Evolutionary conservation across 345 rosid species (phyloP).

Genomic region (Heritiera fomes): DNA sequence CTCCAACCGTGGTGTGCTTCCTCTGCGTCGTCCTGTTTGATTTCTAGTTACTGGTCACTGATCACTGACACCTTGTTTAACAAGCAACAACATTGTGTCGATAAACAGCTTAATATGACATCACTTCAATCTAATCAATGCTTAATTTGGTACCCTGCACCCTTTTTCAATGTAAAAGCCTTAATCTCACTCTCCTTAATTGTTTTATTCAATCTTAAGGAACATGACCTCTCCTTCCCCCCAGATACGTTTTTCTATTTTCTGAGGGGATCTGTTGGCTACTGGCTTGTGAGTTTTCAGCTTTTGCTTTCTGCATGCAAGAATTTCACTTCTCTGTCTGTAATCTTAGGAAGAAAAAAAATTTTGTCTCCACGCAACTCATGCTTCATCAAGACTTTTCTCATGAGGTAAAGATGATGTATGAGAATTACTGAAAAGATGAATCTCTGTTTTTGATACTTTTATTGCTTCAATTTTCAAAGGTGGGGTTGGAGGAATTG

Average conservation of each 20-base stretch:
- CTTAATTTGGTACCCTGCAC: conserved; percentile 29
- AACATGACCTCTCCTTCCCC: not conserved
- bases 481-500: not conserved
- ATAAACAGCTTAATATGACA: conserved; percentile 28
- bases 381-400: not conserved
- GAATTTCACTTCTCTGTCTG: not conserved
- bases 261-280: not conserved
- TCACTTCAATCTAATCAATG: conserved; percentile 30
- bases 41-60: not conserved
- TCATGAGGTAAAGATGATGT: conserved; percentile 11
- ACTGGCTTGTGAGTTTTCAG: not conserved
- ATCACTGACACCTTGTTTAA: conserved; percentile 32
- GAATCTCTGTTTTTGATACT: not conserved
- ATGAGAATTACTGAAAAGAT: not conserved
- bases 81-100: conserved; percentile 29
- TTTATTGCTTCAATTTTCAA: not conserved
- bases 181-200: not conserved
- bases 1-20: conserved; percentile 9
- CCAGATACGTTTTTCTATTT: not conserved
- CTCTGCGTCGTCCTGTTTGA: not conserved
- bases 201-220: not conserved
- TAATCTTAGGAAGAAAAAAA: not conserved
- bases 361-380: conserved; percentile 15
- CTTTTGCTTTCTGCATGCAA: conserved; percentile 6
- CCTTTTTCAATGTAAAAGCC: not conserved